These are phyloP conservation scores for Aechmea fasciata DNA, from an alignment of 176 grass and related monocot genomes.

Conservation along the genomic window DNA sequence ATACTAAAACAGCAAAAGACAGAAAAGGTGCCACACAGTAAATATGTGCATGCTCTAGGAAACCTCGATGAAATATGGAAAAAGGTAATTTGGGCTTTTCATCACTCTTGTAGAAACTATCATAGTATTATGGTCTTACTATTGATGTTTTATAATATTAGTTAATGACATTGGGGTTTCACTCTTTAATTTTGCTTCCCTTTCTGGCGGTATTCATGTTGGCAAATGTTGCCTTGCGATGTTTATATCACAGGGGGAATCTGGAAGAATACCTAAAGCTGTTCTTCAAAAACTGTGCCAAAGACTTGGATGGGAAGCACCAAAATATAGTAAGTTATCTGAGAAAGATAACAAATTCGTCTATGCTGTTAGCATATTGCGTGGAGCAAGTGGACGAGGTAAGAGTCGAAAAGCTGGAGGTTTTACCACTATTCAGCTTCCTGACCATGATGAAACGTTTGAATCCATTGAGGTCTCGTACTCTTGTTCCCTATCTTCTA, in stretches of 20 bases:
- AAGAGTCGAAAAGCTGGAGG: slow-evolving; percentile 92
- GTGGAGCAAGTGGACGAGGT: slow-evolving; percentile 69
- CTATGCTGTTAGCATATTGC: slow-evolving; percentile 81
- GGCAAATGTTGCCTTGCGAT: slow-evolving; percentile 1
- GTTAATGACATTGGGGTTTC: background rate
- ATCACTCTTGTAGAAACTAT: slow-evolving; percentile 9
- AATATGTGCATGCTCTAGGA: slow-evolving; percentile 64
- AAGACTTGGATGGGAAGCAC: slow-evolving; percentile 89
- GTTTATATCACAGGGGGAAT: slow-evolving; percentile 51
- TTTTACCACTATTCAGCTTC: slow-evolving; percentile 65
- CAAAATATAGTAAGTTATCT: slow-evolving; percentile 77
- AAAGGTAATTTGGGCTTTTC: slow-evolving; percentile 41
- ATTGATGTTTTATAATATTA: too few relatives aligned
- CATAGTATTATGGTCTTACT: background rate
- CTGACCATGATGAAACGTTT: slow-evolving; percentile 55
- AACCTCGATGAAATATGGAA: slow-evolving; percentile 96
- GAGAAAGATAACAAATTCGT: slow-evolving; percentile 67
- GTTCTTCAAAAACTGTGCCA: slow-evolving; percentile 83
- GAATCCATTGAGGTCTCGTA: slow-evolving; percentile 65
- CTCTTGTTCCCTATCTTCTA: slow-evolving; percentile 17
- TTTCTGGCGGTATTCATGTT: slow-evolving; percentile 7
- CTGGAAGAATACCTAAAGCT: slow-evolving; percentile 67
- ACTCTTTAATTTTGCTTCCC: background rate
- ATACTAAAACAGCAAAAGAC: slow-evolving; percentile 44
- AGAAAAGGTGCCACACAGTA: slow-evolving; percentile 53